Evolutionary conservation across 176 grass and related monocot genomes (phyloP).

Genomic region (Pontederia crassipes): DNA sequence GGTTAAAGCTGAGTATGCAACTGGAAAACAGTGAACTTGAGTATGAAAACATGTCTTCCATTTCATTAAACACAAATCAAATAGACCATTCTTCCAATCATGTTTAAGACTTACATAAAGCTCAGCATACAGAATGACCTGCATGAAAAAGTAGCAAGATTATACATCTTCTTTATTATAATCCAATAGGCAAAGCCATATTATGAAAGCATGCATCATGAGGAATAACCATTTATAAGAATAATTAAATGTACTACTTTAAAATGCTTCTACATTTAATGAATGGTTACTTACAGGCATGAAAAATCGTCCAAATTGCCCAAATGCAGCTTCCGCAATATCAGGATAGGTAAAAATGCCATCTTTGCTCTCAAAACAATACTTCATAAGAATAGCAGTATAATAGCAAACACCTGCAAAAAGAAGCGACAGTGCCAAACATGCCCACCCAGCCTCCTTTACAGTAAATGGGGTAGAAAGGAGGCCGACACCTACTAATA

Average conservation of each 20-base stretch:
- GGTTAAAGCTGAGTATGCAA: too few species aligned
- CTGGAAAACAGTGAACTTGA: too few species aligned
- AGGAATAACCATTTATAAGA: too few species aligned
- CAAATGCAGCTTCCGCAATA: conserved; percentile 94
- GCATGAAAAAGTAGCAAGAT: conserved; percentile 33
- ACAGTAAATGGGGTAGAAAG: conserved; percentile 80
- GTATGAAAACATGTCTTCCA: too few species aligned
- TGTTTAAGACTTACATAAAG: conserved; percentile 57
- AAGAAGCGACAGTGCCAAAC: conserved; percentile 42
- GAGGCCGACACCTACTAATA: conserved; percentile 82
- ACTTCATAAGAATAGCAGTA: conserved; percentile 67
- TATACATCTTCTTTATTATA: background rate
- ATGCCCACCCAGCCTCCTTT: conserved; percentile 75
- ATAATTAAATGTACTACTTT: too few species aligned
- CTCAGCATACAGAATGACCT: conserved; percentile 84
- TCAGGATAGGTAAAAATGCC: conserved; percentile 83
- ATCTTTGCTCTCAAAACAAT: conserved; percentile 89
- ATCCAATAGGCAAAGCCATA: background rate
- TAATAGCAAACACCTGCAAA: conserved; percentile 75
- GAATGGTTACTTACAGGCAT: conserved; percentile 51
- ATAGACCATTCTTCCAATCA: background rate
- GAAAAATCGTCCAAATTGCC: conserved; percentile 60
- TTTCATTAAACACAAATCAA: background rate
- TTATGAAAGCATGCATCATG: too few species aligned
- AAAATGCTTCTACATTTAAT: conserved; percentile 6